These are phyloP conservation scores for Exophiala alcalophila DNA, from an alignment of 2,329 filamentous ascomycete species.

Conservation along the genomic window DNA sequence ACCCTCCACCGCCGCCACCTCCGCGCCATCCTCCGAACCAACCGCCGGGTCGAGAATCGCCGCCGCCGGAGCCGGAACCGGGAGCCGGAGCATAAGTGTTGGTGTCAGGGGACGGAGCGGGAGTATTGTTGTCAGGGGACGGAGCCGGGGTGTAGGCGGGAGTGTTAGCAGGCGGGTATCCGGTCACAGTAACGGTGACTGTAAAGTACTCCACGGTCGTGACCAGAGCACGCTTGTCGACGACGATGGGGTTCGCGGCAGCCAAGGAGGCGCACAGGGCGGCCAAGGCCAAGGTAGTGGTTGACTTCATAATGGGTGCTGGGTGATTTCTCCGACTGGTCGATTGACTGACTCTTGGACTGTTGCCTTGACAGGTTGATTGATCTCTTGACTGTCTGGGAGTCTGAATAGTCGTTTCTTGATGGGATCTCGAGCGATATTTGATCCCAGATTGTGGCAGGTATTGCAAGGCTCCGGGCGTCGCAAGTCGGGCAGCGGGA, in stretches of 20 bases:
- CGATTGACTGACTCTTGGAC: slow-evolving; percentile 12
- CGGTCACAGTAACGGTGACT: slow-evolving; percentile 38
- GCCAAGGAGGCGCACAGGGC: slow-evolving; percentile 39
- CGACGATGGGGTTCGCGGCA: slow-evolving; percentile 35
- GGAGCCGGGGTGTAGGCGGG: too few species aligned
- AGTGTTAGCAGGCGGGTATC: slow-evolving; percentile 12
- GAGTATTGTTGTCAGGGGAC: too few species aligned
- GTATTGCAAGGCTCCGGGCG: slow-evolving; percentile 21
- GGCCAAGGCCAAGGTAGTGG: slow-evolving; percentile 32
- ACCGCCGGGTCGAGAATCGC: neutral
- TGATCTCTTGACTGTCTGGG: too few species aligned
- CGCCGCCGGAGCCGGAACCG: slow-evolving; percentile 8
- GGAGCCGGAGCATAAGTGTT: slow-evolving; percentile 9
- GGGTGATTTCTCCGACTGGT: slow-evolving; percentile 2
- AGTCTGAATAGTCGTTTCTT: slow-evolving; percentile 2
- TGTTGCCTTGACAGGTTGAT: slow-evolving; percentile 1
- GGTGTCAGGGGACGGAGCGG: too few species aligned
- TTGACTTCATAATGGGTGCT: slow-evolving; percentile 22
- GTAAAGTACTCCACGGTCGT: slow-evolving; percentile 34
- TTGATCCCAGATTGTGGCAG: slow-evolving; percentile 21
- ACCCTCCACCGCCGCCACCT: slow-evolving; percentile 8
- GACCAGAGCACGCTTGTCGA: slow-evolving; percentile 38
- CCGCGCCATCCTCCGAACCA: slow-evolving; percentile 10
- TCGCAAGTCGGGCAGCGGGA: neutral
- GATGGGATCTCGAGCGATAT: slow-evolving; percentile 11